phyloP scores from a whole-genome alignment of 2,329 filamentous ascomycete genomes.

The Geosmithia flava region DNA sequence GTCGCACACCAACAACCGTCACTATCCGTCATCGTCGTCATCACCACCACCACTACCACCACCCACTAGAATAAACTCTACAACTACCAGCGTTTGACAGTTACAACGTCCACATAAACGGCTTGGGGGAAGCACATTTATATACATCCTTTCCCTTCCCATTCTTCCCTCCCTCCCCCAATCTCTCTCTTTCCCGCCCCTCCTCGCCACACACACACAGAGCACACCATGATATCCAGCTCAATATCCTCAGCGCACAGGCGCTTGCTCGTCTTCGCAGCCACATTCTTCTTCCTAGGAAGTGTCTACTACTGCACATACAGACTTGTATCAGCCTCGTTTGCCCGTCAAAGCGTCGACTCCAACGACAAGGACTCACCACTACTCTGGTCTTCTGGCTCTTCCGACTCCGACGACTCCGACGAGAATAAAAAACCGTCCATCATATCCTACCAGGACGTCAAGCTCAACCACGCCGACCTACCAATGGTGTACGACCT shows the following conservation, averaged over 20 bases:
- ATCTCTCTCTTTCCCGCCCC: neutral
- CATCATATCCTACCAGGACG: neutral
- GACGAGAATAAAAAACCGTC: neutral
- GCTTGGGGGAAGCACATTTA: too few relatives aligned
- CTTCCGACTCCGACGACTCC: constrained; percentile 1
- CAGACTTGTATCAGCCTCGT: constrained; percentile 15
- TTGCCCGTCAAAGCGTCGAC: constrained; percentile 1
- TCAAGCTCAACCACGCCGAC: constrained; percentile 14
- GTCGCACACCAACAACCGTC: too few relatives aligned
- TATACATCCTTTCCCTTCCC: too few relatives aligned
- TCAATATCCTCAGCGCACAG: constrained; percentile 7
- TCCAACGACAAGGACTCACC: neutral
- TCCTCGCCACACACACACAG: neutral
- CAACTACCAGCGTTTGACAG: too few relatives aligned
- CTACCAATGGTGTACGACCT: constrained; percentile 27
- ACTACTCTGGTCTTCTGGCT: neutral
- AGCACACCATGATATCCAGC: neutral
- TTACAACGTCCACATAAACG: too few relatives aligned
- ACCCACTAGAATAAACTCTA: too few relatives aligned
- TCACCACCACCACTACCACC: too few relatives aligned
- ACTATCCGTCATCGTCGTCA: too few relatives aligned
- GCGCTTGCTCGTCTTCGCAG: constrained; percentile 15
- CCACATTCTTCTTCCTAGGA: constrained; percentile 18
- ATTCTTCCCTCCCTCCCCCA: neutral
- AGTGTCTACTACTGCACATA: constrained; percentile 20